Percentiles rank a stretch among this genome's conserved stretches.
Evolutionary conservation across 345 rosid species (phyloP).

Genomic region (Chamaenerion angustifolium): DNA sequence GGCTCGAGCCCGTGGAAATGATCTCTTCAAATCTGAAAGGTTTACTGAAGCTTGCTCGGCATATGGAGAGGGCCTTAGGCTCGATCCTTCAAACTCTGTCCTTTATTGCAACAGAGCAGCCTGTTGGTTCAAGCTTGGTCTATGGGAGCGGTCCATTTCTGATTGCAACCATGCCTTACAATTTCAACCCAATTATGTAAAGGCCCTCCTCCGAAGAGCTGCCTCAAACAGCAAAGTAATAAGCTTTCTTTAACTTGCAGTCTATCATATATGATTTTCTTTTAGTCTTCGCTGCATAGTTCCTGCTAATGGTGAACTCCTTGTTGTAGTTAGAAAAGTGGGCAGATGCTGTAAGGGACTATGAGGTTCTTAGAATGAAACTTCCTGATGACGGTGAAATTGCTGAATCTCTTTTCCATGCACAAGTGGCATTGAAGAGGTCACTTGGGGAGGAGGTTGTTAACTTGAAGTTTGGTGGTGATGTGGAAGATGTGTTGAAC

Average conservation of each 20-base stretch:
- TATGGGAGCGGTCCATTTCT: slow-evolving; percentile 68
- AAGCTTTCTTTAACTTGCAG: neutral
- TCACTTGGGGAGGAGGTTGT: slow-evolving; percentile 83
- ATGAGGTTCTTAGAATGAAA: slow-evolving; percentile 66
- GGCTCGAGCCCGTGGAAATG: slow-evolving; percentile 75
- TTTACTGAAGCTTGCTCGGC: slow-evolving; percentile 90
- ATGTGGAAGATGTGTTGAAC: slow-evolving; percentile 61
- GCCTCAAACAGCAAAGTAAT: slow-evolving; percentile 70
- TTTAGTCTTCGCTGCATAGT: neutral
- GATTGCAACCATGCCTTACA: slow-evolving; percentile 69
- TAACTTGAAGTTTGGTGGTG: slow-evolving; percentile 93
- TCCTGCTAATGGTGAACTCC: too few species aligned
- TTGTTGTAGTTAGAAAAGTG: slow-evolving; percentile 72
- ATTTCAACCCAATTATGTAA: slow-evolving; percentile 56
- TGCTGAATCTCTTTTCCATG: slow-evolving; percentile 81
- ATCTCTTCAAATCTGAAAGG: slow-evolving; percentile 91
- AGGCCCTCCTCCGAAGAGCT: slow-evolving; percentile 83
- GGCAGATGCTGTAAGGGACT: slow-evolving; percentile 82
- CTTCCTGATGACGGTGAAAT: slow-evolving; percentile 68
- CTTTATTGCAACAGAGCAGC: slow-evolving; percentile 82
- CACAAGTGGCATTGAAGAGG: slow-evolving; percentile 86
- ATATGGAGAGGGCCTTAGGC: slow-evolving; percentile 76
- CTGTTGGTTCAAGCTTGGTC: slow-evolving; percentile 77
- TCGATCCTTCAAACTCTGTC: slow-evolving; percentile 70
- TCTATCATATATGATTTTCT: neutral